Conservation (phyloP, 805 yeast genomes). For the Nakazawaea wyomingensis region DNA sequence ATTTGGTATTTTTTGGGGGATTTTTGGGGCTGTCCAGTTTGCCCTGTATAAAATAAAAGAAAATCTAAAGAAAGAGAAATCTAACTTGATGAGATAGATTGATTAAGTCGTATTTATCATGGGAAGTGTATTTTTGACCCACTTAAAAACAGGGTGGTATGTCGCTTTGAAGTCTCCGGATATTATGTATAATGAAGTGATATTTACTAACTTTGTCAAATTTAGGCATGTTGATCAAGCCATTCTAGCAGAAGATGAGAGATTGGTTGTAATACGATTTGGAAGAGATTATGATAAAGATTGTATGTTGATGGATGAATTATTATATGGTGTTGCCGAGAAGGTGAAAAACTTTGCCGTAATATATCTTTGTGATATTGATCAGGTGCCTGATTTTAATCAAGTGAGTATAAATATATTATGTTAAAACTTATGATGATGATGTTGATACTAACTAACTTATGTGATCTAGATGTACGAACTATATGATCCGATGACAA, state of each 20-base stretch:
- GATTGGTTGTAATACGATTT: constrained; percentile 83
- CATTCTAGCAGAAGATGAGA: constrained; percentile 81
- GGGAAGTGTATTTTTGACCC: constrained; percentile 83
- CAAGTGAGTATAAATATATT: constrained; percentile 28
- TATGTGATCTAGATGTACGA: constrained; percentile 60
- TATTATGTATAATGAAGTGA: background rate
- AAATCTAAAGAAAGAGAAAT: no score
- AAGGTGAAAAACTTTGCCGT: constrained; percentile 84
- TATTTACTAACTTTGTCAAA: background rate
- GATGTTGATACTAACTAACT: background rate
- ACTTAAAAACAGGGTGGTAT: constrained; percentile 68
- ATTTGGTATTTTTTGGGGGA: background rate
- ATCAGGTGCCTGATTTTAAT: constrained; percentile 86
- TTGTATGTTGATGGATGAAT: constrained; percentile 89
- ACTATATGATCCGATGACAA: constrained; percentile 80
- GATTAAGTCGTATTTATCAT: constrained; percentile 18
- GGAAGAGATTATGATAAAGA: constrained; percentile 74
- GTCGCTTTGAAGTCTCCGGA: no score
- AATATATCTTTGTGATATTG: constrained; percentile 83
- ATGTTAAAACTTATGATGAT: background rate
- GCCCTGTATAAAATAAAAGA: background rate
- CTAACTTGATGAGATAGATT: background rate
- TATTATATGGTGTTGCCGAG: constrained; percentile 73
- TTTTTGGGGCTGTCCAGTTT: background rate
- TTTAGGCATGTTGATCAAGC: constrained; percentile 93